Evolutionary conservation across 73 alveolate species (phyloP), one percentile per base, ranked within the genome.

Genomic region (Tetrahymena thermophila): DNA sequence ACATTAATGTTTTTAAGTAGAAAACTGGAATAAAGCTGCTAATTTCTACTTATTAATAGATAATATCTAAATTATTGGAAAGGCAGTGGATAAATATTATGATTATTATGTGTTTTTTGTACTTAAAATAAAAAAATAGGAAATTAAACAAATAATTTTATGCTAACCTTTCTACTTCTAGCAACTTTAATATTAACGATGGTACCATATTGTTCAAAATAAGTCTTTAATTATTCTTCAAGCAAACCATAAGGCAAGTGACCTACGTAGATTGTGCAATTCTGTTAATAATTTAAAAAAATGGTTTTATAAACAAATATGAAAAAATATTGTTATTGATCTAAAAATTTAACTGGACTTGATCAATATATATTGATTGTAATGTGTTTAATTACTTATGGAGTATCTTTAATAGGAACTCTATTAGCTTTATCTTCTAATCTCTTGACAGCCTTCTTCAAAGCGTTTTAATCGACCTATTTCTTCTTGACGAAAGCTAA

Each of bases 221-320:
- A 99, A 94, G 96, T 98, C 94, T 98, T 96, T 71, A 99, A 94
- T 55, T 98, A 98, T 85, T 97, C 96, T 95, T 99, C 99, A 35
- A 96, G 94, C 84, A 99, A 98, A 43, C 99, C 99, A 97, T 98
- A 97, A 17, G 99, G 99, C 35, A 99, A 95, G 94, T 99, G 99
- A 19, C 99, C 99, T 34, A 98, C 98, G 96, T 98, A 99, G 57
- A 98, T 96, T 28, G 94, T 95, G 37, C 97, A 94, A 50, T 95
- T 35, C 89, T 71, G 1, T 71, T 19, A 71, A 28, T 71, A 28
- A 71, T 71, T 10, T 28, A 8, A n/a, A 71, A 71, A 28, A 71
- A 71, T 31, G 35, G 25, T 71, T 71, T 23, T 28, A 23, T 71
- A 71, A 13, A 71, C 1, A 71, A 11, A 25, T 8, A 1, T 9